Base-by-base conservation (phyloP, 495 filamentous ascomycete genomes). In the Aspergillus coremiiformis region DNA sequence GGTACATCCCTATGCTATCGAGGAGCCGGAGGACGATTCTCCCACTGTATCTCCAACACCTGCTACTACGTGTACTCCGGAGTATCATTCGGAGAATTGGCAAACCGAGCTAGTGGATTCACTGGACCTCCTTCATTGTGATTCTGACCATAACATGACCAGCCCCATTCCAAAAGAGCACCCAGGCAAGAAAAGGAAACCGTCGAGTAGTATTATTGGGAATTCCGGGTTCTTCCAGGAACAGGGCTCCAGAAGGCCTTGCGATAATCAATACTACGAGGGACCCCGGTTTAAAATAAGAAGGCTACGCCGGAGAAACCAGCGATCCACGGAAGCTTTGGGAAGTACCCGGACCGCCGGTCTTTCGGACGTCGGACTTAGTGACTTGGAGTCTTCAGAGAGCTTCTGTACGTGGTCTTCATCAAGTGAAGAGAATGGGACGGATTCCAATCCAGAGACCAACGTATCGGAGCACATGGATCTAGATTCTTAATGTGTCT, bases 1-100 rank as follows among this genome's bases (percentile, higher is more conserved):
- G 17, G 56, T 72, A 17, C 56, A 54, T n/a, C 73, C 73, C 27
- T 74, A 74, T 57, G 71, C 59, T 14, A 65, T 74, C 20, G 73
- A 76, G 47, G 73, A 76, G 47, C 73, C 73, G 1, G 69, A 67
- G 5, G 68, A 76, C 23, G 68, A 73, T 3, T 20, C 41, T 44
- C 15, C 33, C 7, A 39, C 51, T 22, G 35, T 32, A 39, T 29
- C 54, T 27, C 42, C 30, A 22, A 50, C 30, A 11, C 49, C 46
- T 20, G 37, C 43, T 14, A 24, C 55, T 52, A 20, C 35, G 6
- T 52, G 52, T 17, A 51, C 61, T 3, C 63, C 59, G 10, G 59
- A 58, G 45, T 37, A 15, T 39, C 56, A 10, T 24, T 5, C 61
- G 11, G 63, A 66, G 43, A 46, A 49, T 10, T 66, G 65, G 66